phyloP scores from a whole-genome alignment of 306 rosid genomes.

The Prinsepia uniflora region DNA sequence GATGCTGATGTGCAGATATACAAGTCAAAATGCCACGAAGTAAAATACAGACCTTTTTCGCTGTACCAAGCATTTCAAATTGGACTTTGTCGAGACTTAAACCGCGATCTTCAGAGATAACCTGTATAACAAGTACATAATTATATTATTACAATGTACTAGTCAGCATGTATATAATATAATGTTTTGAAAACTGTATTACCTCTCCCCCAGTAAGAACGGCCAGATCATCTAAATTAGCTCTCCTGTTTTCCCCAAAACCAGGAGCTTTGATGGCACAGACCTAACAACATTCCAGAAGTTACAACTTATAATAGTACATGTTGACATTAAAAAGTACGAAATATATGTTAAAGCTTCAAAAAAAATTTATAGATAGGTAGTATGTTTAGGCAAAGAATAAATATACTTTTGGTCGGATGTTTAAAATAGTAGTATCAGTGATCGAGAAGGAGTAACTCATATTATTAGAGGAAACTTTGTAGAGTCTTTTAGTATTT shows the following conservation, averaged over 20 bases:
- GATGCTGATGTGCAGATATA: neutral
- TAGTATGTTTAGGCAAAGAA: too few species aligned
- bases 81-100: slow-evolving; percentile 77
- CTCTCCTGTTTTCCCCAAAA: slow-evolving; percentile 88
- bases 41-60: slow-evolving; percentile 62
- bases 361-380: neutral
- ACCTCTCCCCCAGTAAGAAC: slow-evolving; percentile 94
- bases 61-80: slow-evolving; percentile 77
- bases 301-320: slow-evolving; percentile 18
- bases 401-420: too few species aligned
- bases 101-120: slow-evolving; percentile 72
- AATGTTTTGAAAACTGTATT: slow-evolving; percentile 16
- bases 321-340: slow-evolving; percentile 18
- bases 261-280: slow-evolving; percentile 99
- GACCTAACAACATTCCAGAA: slow-evolving; percentile 42
- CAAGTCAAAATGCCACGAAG: neutral
- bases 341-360: neutral
- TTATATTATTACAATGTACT: neutral
- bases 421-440: too few species aligned
- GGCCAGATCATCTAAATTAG: slow-evolving; percentile 82
- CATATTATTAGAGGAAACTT: too few species aligned
- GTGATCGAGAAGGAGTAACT: too few species aligned
- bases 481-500: neutral
- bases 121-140: slow-evolving; percentile 37
- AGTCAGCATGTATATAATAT: neutral